phyloP scores from a whole-genome alignment of 257 asterid species.

The Anisodus acutangulus region DNA sequence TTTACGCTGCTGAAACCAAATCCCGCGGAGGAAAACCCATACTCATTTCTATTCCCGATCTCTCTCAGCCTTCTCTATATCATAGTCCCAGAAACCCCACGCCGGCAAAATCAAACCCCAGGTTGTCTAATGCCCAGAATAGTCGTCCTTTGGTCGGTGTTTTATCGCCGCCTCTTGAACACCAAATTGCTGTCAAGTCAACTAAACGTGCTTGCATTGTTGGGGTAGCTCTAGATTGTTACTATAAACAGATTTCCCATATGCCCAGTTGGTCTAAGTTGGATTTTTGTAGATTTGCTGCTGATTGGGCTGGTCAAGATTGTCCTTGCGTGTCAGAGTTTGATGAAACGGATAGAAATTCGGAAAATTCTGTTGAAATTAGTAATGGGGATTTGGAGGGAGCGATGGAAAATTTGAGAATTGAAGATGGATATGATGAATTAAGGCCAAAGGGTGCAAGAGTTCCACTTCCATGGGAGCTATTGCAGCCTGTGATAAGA shows the following conservation, averaged over 20 bases:
- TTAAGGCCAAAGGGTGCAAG: slow-evolving; percentile 50
- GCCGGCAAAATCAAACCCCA: slow-evolving; percentile 44
- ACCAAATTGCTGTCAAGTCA: slow-evolving; percentile 86
- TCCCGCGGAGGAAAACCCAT: slow-evolving; percentile 77
- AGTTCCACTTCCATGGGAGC: slow-evolving; percentile 94
- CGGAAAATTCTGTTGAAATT: slow-evolving; percentile 43
- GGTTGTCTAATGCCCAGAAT: slow-evolving; percentile 22
- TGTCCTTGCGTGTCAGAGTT: slow-evolving; percentile 79
- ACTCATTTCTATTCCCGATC: slow-evolving; percentile 77
- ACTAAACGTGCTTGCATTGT: slow-evolving; percentile 90
- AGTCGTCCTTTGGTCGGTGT: slow-evolving; percentile 52
- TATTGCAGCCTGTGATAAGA: slow-evolving; percentile 86
- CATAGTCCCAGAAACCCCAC: slow-evolving; percentile 58
- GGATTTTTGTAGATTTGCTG: slow-evolving; percentile 68
- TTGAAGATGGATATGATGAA: slow-evolving; percentile 37
- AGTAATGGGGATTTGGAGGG: slow-evolving; percentile 43
- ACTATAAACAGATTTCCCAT: slow-evolving; percentile 80
- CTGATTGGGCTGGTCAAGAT: slow-evolving; percentile 83
- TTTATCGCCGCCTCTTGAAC: slow-evolving; percentile 74
- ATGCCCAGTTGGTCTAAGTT: slow-evolving; percentile 92
- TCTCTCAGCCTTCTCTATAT: slow-evolving; percentile 85
- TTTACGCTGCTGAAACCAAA: slow-evolving; percentile 75
- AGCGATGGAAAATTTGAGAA: slow-evolving; percentile 38
- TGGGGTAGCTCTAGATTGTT: slow-evolving; percentile 86
- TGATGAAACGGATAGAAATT: slow-evolving; percentile 37